phyloP scores from a whole-genome alignment of 78 protist genomes.

The Tieghemostelium lacteum region DNA sequence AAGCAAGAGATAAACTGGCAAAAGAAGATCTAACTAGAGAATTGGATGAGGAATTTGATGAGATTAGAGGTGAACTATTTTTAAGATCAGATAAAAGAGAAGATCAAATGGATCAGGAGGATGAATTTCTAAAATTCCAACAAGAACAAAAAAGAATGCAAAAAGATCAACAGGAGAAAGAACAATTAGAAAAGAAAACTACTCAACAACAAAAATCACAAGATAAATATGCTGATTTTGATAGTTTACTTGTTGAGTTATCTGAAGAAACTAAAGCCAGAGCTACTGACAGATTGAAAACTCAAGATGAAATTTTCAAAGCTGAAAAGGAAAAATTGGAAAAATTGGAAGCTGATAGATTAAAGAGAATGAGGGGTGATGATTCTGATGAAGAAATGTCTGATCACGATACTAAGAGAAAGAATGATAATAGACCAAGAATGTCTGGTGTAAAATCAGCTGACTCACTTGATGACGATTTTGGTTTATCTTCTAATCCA shows the following conservation, averaged over 20 bases:
- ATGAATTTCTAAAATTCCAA: constrained; percentile 18
- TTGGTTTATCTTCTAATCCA: neutral
- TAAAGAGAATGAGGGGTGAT: constrained; percentile 57
- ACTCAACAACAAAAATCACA: neutral
- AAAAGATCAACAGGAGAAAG: too few species aligned
- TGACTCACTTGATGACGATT: constrained; percentile 20
- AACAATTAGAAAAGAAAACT: neutral
- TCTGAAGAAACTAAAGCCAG: constrained; percentile 30
- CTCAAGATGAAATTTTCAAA: constrained; percentile 58
- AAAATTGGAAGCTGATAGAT: constrained; percentile 64
- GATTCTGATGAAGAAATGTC: constrained; percentile 13
- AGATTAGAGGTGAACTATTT: constrained; percentile 40
- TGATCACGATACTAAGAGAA: constrained; percentile 1
- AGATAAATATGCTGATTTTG: constrained; percentile 52
- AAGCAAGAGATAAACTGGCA: constrained; percentile 34
- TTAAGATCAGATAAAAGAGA: neutral
- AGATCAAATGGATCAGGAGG: neutral
- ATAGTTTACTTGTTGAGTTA: constrained; percentile 23
- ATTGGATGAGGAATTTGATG: constrained; percentile 74
- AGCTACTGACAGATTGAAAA: constrained; percentile 78
- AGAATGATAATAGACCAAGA: constrained; percentile 39
- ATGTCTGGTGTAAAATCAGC: too few species aligned
- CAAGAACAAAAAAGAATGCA: constrained; percentile 1
- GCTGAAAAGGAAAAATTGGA: constrained; percentile 68
- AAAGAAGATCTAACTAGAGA: constrained; percentile 58